These are phyloP conservation scores for Pleodorina starrii DNA, from an alignment of 139 green algal genomes.

Conservation along the genomic window DNA sequence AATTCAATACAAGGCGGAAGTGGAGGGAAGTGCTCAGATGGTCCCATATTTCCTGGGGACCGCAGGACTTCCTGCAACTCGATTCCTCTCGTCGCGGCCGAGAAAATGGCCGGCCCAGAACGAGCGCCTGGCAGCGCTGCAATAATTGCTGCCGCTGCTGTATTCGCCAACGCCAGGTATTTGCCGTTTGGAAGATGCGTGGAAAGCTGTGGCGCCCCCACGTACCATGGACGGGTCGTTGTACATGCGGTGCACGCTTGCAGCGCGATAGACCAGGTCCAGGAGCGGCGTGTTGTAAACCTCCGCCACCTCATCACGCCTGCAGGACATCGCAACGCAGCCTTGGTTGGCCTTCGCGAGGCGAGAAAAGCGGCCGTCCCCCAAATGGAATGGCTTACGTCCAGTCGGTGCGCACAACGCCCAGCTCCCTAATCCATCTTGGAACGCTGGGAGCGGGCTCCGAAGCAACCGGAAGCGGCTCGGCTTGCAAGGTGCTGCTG, in stretches of 20 bases:
- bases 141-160: too few species aligned
- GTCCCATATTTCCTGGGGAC: too few species aligned
- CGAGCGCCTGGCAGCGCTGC: too few species aligned
- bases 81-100: too few species aligned
- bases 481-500: neutral
- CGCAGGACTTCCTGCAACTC: too few species aligned
- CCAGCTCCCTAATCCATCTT: constrained; percentile 79
- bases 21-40: too few species aligned
- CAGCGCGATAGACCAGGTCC: constrained; percentile 93
- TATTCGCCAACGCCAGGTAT: too few species aligned
- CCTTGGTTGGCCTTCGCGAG: neutral
- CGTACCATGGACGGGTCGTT: constrained; percentile 91
- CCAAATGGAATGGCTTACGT: constrained; percentile 68
- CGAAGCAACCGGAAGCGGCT: constrained; percentile 27
- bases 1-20: too few species aligned
- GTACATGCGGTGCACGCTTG: constrained; percentile 91
- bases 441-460: neutral
- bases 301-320: constrained; percentile 88
- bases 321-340: too few species aligned
- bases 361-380: neutral
- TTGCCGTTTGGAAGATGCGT: too few species aligned
- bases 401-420: constrained; percentile 86
- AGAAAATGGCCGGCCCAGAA: too few species aligned
- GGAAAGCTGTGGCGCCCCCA: too few species aligned
- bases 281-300: constrained; percentile 94